Evolutionary conservation across 164 flowering plant genomes (phyloP).

Genomic region (Berberis thunbergii): DNA sequence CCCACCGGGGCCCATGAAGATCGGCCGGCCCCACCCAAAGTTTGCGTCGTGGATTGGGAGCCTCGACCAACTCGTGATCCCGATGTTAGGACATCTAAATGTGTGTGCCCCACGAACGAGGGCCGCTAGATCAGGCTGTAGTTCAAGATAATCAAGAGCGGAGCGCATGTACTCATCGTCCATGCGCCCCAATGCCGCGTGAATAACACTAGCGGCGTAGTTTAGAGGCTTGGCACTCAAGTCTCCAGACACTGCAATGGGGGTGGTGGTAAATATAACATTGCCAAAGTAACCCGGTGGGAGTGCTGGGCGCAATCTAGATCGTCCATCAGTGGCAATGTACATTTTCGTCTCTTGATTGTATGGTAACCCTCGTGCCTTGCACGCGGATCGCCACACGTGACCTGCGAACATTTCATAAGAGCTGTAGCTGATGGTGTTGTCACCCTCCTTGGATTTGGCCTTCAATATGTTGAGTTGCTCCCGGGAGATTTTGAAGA

Average conservation of each 20-base stretch:
- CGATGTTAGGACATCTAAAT: constrained; percentile 36
- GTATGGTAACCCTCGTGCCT: constrained; percentile 30
- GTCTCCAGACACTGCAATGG: constrained; percentile 32
- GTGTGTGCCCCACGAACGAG: constrained; percentile 47
- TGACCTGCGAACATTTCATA: constrained; percentile 49
- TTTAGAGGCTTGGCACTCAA: constrained; percentile 28
- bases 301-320: constrained; percentile 27
- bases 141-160: constrained; percentile 57
- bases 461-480: constrained; percentile 40
- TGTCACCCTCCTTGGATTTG: constrained; percentile 30
- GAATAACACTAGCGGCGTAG: constrained; percentile 36
- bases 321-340: constrained; percentile 44
- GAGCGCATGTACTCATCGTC: constrained; percentile 50
- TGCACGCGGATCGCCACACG: constrained; percentile 36
- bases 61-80: constrained; percentile 37
- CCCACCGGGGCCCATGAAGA: constrained; percentile 51
- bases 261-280: constrained; percentile 40
- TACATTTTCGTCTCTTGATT: constrained; percentile 39
- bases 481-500: constrained; percentile 34
- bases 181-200: constrained; percentile 41
- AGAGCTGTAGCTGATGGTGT: constrained; percentile 28
- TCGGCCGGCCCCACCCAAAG: constrained; percentile 54
- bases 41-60: constrained; percentile 32
- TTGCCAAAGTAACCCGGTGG: constrained; percentile 49
- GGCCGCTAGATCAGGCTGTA: constrained; percentile 49